Evolutionary conservation across 2,329 filamentous ascomycete genomes (phyloP), one percentile per base, ranked within the genome.

Genomic region (Sarocladium brachiariae): DNA sequence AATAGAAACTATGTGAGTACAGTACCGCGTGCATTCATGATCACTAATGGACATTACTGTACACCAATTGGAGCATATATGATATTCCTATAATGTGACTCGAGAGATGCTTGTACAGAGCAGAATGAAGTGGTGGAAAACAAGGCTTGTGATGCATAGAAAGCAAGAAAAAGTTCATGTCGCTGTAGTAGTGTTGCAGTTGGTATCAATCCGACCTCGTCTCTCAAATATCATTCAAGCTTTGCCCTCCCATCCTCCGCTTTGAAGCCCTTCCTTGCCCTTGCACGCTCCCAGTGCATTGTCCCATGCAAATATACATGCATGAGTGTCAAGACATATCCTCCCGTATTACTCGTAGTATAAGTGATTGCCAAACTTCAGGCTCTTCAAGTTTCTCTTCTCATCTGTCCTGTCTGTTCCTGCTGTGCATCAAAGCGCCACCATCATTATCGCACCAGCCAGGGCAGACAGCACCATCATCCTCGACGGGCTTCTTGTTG

Each of bases 131-230:
- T n/a, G n/a, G n/a, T n/a, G n/a, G n/a, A n/a, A n/a, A n/a, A n/a
- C n/a, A n/a, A n/a, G n/a, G n/a, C n/a, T 37, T 8, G 34, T 37
- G 16, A 5, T 30, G 27, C 13, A 30, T 37, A 37, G 16, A 37
- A 14, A 37, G 16, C 8, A n/a, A 18, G n/a, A n/a, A n/a, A n/a
- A n/a, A n/a, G n/a, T n/a, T 37, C 39, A 43, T 25, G 39, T 43
- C 39, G 39, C 39, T 43, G 39, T 43, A 43, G 39, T 19, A 43
- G 21, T 43, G 21, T 6, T 27, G 39, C 16, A 43, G 19, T 43
- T 43, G 39, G 39, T 43, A 43, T 43, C 39, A 43, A 43, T 43
- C 39, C 19, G 33, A 5, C 35, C 18, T 9, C 35, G 3, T 21
- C 35, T 21, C n/a, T 21, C 35, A 6, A 21, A 39, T 39, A 21